A percentile compares a stretch with the other conserved stretches of the same genome.
These are phyloP conservation scores for Botrytis fragariae DNA, from an alignment of 2,329 filamentous ascomycete genomes.

Conservation along the genomic window DNA sequence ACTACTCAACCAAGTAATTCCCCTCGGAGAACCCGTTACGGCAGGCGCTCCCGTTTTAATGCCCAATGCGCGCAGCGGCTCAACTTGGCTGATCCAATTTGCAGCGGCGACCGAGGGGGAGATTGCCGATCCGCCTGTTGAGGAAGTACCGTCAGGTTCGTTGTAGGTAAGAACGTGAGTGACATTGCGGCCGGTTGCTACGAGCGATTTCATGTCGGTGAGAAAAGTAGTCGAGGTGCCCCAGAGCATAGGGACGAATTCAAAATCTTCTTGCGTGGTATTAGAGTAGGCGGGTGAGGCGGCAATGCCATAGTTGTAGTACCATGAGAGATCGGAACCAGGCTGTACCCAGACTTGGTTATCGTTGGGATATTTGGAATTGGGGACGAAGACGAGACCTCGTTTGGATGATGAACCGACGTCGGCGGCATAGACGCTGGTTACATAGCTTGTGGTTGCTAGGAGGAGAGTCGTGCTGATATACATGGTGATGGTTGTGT, in stretches of 20 bases:
- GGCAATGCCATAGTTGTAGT: constrained; percentile 71
- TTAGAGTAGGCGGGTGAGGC: constrained; percentile 54
- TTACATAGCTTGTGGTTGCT: constrained; percentile 5
- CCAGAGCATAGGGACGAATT: constrained; percentile 83
- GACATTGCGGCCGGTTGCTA: constrained; percentile 57
- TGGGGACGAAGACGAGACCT: constrained; percentile 67
- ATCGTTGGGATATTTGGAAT: constrained; percentile 54
- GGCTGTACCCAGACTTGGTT: constrained; percentile 61
- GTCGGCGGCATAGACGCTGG: background rate
- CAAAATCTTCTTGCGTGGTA: constrained; percentile 53
- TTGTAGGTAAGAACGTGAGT: constrained; percentile 73
- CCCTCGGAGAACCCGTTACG: constrained; percentile 59
- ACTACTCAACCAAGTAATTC: constrained; percentile 64
- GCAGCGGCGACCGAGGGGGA: constrained; percentile 59
- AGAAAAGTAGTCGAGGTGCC: constrained; percentile 63
- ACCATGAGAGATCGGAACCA: constrained; percentile 69
- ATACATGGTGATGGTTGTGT: constrained; percentile 22
- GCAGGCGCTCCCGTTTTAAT: constrained; percentile 69
- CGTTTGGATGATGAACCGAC: constrained; percentile 55
- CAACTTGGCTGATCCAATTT: constrained; percentile 69
- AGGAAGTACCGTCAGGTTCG: constrained; percentile 63
- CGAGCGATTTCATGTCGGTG: constrained; percentile 53
- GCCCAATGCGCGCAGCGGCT: constrained; percentile 63
- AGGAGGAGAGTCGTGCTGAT: constrained; percentile 17
- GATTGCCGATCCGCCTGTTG: constrained; percentile 56